Percentiles rank a stretch among this genome's conserved stretches.
Evolutionary conservation across 371 early-diverging fungal species (phyloP).

Genomic region (Funneliformis caledonium): DNA sequence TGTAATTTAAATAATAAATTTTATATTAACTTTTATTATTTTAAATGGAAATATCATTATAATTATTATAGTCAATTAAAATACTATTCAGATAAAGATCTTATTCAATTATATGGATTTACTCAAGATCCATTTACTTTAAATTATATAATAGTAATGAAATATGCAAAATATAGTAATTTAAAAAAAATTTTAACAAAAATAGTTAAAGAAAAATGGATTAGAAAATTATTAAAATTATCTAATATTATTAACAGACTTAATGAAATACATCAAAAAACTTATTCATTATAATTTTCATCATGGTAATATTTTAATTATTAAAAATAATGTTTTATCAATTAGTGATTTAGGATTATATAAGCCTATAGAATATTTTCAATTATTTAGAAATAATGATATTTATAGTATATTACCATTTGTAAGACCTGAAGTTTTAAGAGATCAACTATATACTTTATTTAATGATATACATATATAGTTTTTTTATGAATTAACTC

Average conservation of each 20-base stretch:
- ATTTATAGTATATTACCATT: background rate
- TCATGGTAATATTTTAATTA: background rate
- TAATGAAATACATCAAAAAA: background rate
- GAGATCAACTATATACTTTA: no score
- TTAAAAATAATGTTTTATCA: background rate
- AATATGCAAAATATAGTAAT: slow-evolving; percentile 25
- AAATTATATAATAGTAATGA: slow-evolving; percentile 23
- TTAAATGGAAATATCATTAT: no score
- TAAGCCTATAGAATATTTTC: background rate
- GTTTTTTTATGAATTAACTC: no score
- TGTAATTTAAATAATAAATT: no score
- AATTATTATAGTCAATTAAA: no score
- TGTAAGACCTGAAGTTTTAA: background rate
- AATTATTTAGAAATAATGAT: background rate
- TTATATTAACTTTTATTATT: no score
- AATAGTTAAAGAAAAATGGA: background rate
- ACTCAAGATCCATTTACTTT: background rate
- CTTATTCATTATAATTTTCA: slow-evolving; percentile 17
- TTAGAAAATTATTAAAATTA: background rate
- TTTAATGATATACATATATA: no score
- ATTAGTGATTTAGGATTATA: background rate
- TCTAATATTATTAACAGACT: background rate
- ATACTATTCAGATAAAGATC: no score
- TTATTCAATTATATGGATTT: slow-evolving; percentile 4
- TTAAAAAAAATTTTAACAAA: background rate